Percentiles rank a stretch among this genome's conserved stretches.
Conservation (phyloP, 169 alveolate species). For the Eimeria necatrix region DNA sequence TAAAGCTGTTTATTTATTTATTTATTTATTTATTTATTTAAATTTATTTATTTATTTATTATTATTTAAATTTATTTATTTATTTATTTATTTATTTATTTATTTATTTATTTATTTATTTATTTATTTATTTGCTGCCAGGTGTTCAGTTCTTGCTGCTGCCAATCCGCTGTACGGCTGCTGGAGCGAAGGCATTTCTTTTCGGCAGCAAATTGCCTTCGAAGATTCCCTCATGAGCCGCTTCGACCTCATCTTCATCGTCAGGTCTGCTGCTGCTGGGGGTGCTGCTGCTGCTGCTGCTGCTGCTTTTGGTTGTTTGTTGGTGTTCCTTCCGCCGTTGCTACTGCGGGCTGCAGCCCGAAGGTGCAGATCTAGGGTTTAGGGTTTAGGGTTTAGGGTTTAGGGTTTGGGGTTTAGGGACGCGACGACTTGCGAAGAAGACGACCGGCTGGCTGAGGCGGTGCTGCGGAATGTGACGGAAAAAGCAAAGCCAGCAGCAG, state of each 20-base stretch:
- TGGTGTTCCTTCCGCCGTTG: not conserved
- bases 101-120: not conserved
- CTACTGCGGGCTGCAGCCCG: not conserved
- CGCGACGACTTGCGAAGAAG: slow-evolving; percentile 44
- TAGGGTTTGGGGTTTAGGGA: slow-evolving; percentile 31
- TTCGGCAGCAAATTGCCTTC: slow-evolving; percentile 95
- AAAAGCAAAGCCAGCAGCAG: slow-evolving; percentile 70
- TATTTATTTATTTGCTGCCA: not conserved
- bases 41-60: not conserved
- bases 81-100: not conserved
- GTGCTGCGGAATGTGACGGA: slow-evolving; percentile 77
- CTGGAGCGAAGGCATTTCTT: slow-evolving; percentile 94
- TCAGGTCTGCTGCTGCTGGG: slow-evolving; percentile 79
- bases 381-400: slow-evolving; percentile 2
- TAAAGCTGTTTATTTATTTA: not conserved
- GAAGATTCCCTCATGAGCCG: slow-evolving; percentile 98
- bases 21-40: not conserved
- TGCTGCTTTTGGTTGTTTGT: not conserved
- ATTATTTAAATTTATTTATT: not conserved
- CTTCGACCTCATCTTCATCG: slow-evolving; percentile 96
- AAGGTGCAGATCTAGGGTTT: not conserved
- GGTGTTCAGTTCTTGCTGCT: slow-evolving; percentile 99
- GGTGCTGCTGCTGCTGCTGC: slow-evolving; percentile 19
- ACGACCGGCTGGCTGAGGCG: slow-evolving; percentile 73
- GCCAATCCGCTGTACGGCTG: slow-evolving; percentile 99